Evolutionary conservation across 1,284 basidiomycete species (phyloP).

Genomic region (Puccinia horiana): DNA sequence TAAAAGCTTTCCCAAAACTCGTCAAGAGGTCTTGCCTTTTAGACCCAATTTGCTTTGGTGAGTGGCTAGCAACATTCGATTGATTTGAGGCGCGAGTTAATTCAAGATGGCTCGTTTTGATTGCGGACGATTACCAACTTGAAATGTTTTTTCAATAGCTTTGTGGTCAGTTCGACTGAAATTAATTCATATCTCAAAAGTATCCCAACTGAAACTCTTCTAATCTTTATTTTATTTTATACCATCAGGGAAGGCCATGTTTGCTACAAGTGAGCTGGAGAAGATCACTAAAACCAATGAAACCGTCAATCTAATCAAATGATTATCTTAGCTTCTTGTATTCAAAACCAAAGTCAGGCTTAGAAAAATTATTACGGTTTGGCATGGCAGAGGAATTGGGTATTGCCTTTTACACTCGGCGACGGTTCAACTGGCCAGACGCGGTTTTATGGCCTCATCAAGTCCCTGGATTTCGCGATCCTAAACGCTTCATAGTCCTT

Average conservation of each 20-base stretch:
- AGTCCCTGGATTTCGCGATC: constrained; percentile 43
- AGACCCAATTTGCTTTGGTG: constrained; percentile 54
- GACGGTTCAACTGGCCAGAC: constrained; percentile 32
- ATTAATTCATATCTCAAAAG: not conserved
- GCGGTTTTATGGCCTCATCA: constrained; percentile 42
- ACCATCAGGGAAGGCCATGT: constrained; percentile 33
- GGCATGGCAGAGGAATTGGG: constrained; percentile 29
- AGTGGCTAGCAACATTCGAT: constrained; percentile 49
- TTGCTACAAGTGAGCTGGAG: constrained; percentile 42
- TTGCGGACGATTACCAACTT: not conserved
- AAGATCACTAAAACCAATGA: not conserved
- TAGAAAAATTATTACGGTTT: constrained; percentile 30
- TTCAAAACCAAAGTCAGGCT: constrained; percentile 35
- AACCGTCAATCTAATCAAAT: not conserved
- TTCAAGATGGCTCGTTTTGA: not conserved
- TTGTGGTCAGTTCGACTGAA: constrained; percentile 28
- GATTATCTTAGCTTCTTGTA: constrained; percentile 40
- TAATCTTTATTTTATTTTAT: not conserved
- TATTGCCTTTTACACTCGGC: constrained; percentile 28
- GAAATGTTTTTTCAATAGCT: constrained; percentile 1
- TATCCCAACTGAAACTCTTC: not conserved
- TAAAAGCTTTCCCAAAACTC: constrained; percentile 42
- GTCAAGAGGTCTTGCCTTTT: constrained; percentile 43
- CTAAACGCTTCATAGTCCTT: constrained; percentile 40
- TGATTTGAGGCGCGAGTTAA: not conserved